phyloP scores from a whole-genome alignment of 805 yeast species.

The Suhomyces sp. region DNA sequence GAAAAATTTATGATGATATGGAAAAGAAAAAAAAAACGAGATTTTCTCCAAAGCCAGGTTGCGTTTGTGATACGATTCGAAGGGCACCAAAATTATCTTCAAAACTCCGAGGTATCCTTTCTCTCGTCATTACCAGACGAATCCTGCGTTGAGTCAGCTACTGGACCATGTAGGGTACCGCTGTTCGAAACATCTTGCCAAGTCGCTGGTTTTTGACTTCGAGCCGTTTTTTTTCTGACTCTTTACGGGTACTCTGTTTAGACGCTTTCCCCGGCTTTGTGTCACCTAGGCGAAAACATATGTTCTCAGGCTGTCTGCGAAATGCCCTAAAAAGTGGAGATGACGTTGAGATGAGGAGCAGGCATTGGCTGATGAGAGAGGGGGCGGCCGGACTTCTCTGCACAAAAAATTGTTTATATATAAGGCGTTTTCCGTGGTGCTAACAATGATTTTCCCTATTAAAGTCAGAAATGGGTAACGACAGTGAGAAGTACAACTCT shows the following conservation, averaged over 20 bases:
- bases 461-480: slow-evolving; percentile 5
- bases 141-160: neutral
- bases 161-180: neutral
- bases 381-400: neutral
- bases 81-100: neutral
- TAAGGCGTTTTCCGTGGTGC: neutral
- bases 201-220: neutral
- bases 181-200: neutral
- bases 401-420: neutral
- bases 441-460: neutral
- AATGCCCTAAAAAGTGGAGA: neutral
- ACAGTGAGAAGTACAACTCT: slow-evolving; percentile 14
- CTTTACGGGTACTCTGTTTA: neutral
- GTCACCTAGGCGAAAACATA: neutral
- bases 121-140: neutral
- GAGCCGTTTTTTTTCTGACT: neutral
- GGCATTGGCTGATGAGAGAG: neutral
- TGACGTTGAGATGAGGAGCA: neutral
- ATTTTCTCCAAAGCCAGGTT: neutral
- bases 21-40: neutral
- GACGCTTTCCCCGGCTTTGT: neutral
- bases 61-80: neutral
- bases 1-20: neutral
- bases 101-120: no score
- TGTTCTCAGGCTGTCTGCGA: neutral